Conservation (phyloP, 176 grass and related monocot genomes). For the Carex cristatella region DNA sequence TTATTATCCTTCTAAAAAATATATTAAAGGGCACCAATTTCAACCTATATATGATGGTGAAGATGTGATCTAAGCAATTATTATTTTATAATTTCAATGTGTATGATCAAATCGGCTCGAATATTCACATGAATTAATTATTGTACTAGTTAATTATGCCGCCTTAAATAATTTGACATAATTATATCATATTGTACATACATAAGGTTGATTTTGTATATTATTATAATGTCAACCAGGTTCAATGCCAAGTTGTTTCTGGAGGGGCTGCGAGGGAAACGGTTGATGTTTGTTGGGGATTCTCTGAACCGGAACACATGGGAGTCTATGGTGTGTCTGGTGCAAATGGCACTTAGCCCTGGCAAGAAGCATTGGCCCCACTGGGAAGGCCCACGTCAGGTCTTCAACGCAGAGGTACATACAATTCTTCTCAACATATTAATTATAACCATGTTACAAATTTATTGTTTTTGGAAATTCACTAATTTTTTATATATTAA, state of each 20-base stretch:
- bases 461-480: neutral
- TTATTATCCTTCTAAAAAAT: neutral
- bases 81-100: neutral
- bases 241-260: constrained; percentile 77
- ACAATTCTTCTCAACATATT: neutral
- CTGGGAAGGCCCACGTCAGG: constrained; percentile 58
- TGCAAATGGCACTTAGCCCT: constrained; percentile 47
- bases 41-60: neutral
- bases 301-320: constrained; percentile 90
- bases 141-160: neutral
- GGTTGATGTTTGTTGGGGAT: constrained; percentile 91
- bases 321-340: constrained; percentile 93
- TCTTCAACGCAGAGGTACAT: constrained; percentile 69
- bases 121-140: neutral
- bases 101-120: neutral
- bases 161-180: neutral
- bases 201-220: neutral
- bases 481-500: neutral
- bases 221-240: constrained; percentile 26
- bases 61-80: neutral
- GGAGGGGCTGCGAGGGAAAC: constrained; percentile 55
- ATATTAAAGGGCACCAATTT: neutral
- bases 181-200: neutral
- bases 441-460: neutral
- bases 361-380: constrained; percentile 64